Conservation (phyloP, 2,329 filamentous ascomycete genomes). For the Ceratocystis eucalypticola region DNA sequence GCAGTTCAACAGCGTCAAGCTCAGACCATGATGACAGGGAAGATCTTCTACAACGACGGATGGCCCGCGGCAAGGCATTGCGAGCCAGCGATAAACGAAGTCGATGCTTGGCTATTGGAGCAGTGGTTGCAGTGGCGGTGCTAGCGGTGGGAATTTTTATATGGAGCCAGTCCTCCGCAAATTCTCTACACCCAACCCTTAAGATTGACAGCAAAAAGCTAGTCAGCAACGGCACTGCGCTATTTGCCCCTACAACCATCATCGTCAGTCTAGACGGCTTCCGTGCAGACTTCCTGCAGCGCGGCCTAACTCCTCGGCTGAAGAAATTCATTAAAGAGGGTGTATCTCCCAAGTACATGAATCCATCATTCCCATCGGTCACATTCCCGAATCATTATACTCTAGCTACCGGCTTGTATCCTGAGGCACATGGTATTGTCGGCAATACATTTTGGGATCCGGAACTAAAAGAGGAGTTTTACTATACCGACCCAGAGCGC, state of each 20-base stretch:
- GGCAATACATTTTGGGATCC: slow-evolving; percentile 95
- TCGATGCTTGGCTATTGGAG: slow-evolving; percentile 31
- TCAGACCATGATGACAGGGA: slow-evolving; percentile 48
- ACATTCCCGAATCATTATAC: slow-evolving; percentile 97
- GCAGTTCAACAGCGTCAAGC: slow-evolving; percentile 49
- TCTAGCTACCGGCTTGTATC: slow-evolving; percentile 79
- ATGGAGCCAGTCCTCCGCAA: slow-evolving; percentile 8
- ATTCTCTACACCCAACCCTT: not conserved
- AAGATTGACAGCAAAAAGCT: slow-evolving; percentile 40
- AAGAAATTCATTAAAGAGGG: slow-evolving; percentile 67
- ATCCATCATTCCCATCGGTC: slow-evolving; percentile 85
- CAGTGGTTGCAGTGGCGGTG: slow-evolving; percentile 30
- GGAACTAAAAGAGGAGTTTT: slow-evolving; percentile 61
- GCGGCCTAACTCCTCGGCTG: slow-evolving; percentile 70
- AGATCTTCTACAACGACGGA: slow-evolving; percentile 40
- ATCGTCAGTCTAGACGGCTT: slow-evolving; percentile 92
- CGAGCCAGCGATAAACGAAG: not conserved
- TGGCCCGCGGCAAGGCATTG: slow-evolving; percentile 31
- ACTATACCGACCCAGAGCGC: slow-evolving; percentile 61
- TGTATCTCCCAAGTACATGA: slow-evolving; percentile 84
- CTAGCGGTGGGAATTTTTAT: slow-evolving; percentile 22
- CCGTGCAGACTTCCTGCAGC: slow-evolving; percentile 79
- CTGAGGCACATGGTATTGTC: slow-evolving; percentile 83
- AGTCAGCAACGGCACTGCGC: slow-evolving; percentile 68
- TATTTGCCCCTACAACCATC: slow-evolving; percentile 84